Conservation (phyloP, 2,329 filamentous ascomycete genomes). For the Colletotrichum sp. region DNA sequence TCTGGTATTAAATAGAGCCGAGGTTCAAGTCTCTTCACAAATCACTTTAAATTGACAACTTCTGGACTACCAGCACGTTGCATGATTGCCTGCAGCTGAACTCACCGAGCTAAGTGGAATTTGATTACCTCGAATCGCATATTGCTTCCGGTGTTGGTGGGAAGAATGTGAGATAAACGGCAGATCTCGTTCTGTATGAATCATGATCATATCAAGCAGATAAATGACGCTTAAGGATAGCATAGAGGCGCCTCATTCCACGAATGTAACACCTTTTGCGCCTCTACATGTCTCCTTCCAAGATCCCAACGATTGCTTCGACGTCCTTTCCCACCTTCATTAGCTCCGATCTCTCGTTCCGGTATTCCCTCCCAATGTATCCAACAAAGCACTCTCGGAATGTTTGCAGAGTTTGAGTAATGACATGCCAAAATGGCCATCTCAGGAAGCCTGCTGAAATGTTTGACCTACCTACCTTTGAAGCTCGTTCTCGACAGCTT, state of each 20-base stretch:
- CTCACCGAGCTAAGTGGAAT: neutral
- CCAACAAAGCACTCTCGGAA: neutral
- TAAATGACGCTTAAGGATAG: neutral
- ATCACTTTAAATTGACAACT: neutral
- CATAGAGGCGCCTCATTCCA: neutral
- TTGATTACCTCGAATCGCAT: neutral
- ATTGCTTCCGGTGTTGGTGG: neutral
- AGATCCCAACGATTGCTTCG: neutral
- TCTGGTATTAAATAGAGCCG: neutral
- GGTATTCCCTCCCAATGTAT: neutral
- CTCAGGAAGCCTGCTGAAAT: neutral
- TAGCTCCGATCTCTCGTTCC: neutral
- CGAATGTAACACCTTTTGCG: neutral
- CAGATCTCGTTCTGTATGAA: neutral
- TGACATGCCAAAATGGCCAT: neutral
- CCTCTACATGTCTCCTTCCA: neutral
- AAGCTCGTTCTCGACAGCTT: neutral
- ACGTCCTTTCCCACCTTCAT: neutral
- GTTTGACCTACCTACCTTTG: neutral
- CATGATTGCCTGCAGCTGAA: neutral
- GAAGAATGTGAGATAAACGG: neutral
- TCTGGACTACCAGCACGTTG: neutral
- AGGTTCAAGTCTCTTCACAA: neutral
- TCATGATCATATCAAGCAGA: neutral
- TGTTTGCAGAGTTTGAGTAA: neutral